Base-by-base conservation (phyloP, 1,284 basidiomycete species). In the Ganoderma boninense region DNA sequence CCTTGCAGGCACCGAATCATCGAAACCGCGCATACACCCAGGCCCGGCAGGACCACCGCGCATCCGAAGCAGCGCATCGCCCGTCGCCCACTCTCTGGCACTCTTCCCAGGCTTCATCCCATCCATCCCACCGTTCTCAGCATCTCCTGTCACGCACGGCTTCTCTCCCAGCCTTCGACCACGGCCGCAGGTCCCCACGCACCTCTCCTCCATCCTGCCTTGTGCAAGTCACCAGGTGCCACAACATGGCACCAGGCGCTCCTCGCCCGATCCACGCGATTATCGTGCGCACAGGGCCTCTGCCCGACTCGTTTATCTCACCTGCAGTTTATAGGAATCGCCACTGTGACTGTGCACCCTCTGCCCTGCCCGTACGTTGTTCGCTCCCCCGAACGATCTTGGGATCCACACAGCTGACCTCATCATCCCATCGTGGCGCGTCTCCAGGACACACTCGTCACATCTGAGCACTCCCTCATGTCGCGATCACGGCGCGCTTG, bases 341-440 rank as follows among this genome's bases (percentile, higher is more conserved):
- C 68, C 69, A 68, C 64, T 64, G 46, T 73, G 32, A 32, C 32
- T 32, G 32, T 32, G 32, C 32, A 32, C 72, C 72, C 72, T 73
- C 69, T 72, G 69, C 73, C 70, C 73, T 62, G 60, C 65, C 62
- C 67, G 49, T 29, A 56, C 13, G n/a, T 38, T 44, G 62, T 26
- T 8, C 62, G 20, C 62, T 4, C 60, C n/a, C 26, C 29, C 13
- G 11, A 40, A 42, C 42, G 42, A 23, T 35, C 57, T 60, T n/a
- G 57, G 57, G 57, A 60, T 40, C 46, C 52, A 59, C 69, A 68
- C 73, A 72, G 63, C 71, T 72, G 71, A 72, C 73, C 64, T 68
- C 68, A 71, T 70, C 72, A 72, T 71, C 63, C 67, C 69, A 74
- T 68, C 73, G 67, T 70, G 70, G 68, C 35, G 66, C 69, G 71